Percentiles rank a stretch among this genome's conserved stretches.
Conservation (phyloP, 768 basidiomycete species). For the Russula foetens region DNA sequence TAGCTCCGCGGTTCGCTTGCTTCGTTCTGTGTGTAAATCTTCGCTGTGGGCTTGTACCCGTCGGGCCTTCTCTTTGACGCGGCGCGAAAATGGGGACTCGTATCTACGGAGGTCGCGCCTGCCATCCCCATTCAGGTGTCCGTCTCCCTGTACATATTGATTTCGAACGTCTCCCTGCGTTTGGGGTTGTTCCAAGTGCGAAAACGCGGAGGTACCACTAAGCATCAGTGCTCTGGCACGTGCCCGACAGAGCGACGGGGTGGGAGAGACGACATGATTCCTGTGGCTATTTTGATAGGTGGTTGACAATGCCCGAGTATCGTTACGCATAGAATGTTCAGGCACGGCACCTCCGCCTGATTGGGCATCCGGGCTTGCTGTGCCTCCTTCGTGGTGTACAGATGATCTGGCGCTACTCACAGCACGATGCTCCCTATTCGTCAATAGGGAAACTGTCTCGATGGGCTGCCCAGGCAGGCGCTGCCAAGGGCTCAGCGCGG, state of each 20-base stretch:
- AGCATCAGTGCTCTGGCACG: not conserved
- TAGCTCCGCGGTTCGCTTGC: not conserved
- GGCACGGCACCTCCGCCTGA: not conserved
- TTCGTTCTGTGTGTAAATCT: not conserved
- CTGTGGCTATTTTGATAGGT: not conserved
- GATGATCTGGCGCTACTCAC: not conserved
- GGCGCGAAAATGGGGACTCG: conserved; percentile 35
- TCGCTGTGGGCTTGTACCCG: not conserved
- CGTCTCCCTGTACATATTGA: not conserved
- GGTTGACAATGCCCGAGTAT: not conserved
- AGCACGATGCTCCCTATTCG: not conserved
- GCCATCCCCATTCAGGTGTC: not conserved
- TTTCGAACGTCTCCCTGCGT: not conserved
- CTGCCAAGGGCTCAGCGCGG: not conserved
- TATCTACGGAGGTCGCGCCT: conserved; percentile 16
- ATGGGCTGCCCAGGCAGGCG: not conserved
- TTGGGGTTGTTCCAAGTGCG: not conserved
- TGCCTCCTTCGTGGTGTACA: not conserved
- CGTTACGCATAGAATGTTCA: not conserved
- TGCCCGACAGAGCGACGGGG: not conserved
- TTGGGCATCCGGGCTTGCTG: not conserved
- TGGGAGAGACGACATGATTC: not conserved
- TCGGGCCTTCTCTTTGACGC: conserved; percentile 36
- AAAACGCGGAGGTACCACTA: not conserved
- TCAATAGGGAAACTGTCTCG: not conserved